phyloP scores from a whole-genome alignment of 805 yeast genomes.

The Wickerhamiella allomyrinae region DNA sequence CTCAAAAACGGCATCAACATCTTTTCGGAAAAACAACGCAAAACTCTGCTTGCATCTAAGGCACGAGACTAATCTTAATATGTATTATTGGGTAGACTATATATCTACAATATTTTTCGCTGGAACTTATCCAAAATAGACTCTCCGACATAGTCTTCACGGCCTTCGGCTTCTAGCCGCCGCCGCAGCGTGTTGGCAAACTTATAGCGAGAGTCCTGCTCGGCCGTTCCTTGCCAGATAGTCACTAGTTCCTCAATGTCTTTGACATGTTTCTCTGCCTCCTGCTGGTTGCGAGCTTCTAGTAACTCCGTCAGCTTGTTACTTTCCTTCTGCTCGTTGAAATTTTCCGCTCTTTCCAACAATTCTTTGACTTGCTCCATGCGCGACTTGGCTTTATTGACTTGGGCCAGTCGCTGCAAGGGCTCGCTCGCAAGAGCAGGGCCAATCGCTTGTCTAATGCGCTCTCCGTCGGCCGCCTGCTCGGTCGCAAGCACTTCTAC shows the following conservation, averaged over 20 bases:
- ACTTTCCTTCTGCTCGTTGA: constrained; percentile 22
- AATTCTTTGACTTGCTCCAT: constrained; percentile 19
- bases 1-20: constrained; percentile 27
- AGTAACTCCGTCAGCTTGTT: constrained; percentile 11
- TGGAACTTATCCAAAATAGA: not conserved
- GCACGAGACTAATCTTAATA: not conserved
- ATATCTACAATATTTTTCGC: not conserved
- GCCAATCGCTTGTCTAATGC: constrained; percentile 7
- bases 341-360: constrained; percentile 16
- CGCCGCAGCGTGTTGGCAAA: constrained; percentile 16
- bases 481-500: constrained; percentile 14
- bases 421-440: constrained; percentile 8
- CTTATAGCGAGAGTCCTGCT: constrained; percentile 10
- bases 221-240: constrained; percentile 20
- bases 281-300: constrained; percentile 8
- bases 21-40: constrained; percentile 23
- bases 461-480: constrained; percentile 12
- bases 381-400: constrained; percentile 16
- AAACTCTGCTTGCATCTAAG: constrained; percentile 6
- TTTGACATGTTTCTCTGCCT: constrained; percentile 12
- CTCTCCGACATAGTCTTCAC: not conserved
- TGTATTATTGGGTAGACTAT: constrained; percentile 4
- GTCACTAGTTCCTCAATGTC: constrained; percentile 8
- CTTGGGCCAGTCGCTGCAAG: constrained; percentile 14
- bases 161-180: constrained; percentile 9